Percentiles rank a stretch among this genome's conserved stretches.
phyloP scores from a whole-genome alignment of 129 eudicot species.

The Escallonia herrerae region DNA sequence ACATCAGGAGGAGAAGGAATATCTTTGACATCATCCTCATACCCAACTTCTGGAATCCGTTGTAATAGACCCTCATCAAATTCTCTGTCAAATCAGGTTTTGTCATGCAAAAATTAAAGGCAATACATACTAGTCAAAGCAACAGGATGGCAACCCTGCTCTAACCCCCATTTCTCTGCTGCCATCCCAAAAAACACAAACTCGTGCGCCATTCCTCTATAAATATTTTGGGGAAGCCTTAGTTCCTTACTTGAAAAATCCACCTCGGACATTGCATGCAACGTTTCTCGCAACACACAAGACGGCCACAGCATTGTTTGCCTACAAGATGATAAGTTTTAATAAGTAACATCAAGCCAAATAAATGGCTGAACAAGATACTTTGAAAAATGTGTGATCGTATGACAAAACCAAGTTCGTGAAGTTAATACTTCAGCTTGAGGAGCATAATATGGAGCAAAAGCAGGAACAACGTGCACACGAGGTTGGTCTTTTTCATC shows the following conservation, averaged over 20 bases:
- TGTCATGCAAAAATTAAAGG: conserved; percentile 16
- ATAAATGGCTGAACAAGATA: not conserved
- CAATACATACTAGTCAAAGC: not conserved
- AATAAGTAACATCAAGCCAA: conserved; percentile 15
- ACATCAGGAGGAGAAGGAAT: conserved; percentile 81
- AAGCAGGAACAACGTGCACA: conserved; percentile 98
- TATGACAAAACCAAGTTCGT: not conserved
- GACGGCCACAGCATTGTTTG: conserved; percentile 70
- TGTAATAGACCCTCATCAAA: conserved; percentile 81
- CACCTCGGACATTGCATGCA: conserved; percentile 98
- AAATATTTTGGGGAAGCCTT: not conserved
- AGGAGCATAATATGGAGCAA: conserved; percentile 98
- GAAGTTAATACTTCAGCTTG: conserved; percentile 77
- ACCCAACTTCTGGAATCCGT: conserved; percentile 53
- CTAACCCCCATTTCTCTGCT: not conserved
- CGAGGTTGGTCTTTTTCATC: conserved; percentile 99
- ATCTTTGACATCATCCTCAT: conserved; percentile 73
- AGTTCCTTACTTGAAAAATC: conserved; percentile 89
- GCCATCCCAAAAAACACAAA: not conserved
- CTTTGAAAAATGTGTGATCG: not conserved
- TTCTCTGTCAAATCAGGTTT: conserved; percentile 55
- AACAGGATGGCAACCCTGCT: not conserved
- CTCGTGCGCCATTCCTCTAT: not conserved
- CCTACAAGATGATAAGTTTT: conserved; percentile 37
- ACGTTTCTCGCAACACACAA: conserved; percentile 97